A percentile compares a stretch with the other conserved stretches of the same genome.
These are phyloP conservation scores for Paramicrosporidium saccamoebae DNA, from an alignment of 371 early-diverging fungal species.

Conservation along the genomic window DNA sequence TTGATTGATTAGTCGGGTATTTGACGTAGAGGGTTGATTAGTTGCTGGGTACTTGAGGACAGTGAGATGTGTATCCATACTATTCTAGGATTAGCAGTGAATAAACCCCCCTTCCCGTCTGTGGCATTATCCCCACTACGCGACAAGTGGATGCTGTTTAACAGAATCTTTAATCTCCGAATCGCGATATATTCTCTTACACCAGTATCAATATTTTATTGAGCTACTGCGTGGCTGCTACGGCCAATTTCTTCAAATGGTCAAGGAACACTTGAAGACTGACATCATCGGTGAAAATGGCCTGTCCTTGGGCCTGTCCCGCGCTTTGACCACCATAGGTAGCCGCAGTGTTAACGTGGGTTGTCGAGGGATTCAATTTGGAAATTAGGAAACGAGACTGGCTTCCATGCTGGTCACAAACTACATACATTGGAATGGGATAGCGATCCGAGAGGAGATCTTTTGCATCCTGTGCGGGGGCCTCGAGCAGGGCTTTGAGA, in stretches of 20 bases:
- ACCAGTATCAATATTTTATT: too few species aligned
- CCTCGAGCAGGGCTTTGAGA: conserved; percentile 69
- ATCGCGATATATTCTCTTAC: too few species aligned
- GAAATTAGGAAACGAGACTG: conserved; percentile 96
- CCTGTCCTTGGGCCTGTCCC: conserved; percentile 17
- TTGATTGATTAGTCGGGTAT: too few species aligned
- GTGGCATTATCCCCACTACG: too few species aligned
- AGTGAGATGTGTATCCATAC: too few species aligned
- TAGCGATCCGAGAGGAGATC: conserved; percentile 72
- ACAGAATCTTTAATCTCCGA: too few species aligned
- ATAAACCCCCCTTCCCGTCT: too few species aligned
- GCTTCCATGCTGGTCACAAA: conserved; percentile 83
- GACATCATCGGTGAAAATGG: conserved; percentile 92
- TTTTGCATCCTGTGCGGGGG: conserved; percentile 56
- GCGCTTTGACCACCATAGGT: conserved; percentile 25
- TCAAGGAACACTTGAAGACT: conserved; percentile 85
- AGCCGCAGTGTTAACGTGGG: conserved; percentile 50
- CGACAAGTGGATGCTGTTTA: too few species aligned
- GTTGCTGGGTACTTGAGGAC: too few species aligned
- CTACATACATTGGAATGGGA: conserved; percentile 94
- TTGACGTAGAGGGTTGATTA: too few species aligned
- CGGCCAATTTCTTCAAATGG: conserved; percentile 52
- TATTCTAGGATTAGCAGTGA: too few species aligned
- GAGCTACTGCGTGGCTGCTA: conserved; percentile 6
- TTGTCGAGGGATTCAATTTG: conserved; percentile 95